Conservation (phyloP, 805 yeast species). For the Wickerhamiella parazyma region DNA sequence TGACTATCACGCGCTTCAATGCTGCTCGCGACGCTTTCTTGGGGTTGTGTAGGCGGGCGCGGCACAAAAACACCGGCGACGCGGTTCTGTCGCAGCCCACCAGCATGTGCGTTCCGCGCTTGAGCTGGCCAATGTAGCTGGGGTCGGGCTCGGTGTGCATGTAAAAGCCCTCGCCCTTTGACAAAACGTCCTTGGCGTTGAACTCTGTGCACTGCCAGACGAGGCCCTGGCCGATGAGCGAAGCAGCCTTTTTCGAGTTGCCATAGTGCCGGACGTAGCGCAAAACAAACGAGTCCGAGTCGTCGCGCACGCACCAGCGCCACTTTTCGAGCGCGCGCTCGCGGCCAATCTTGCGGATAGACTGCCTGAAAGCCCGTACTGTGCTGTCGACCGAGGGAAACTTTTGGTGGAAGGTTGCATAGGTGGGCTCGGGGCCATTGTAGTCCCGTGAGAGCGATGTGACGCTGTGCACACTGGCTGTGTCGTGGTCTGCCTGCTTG, state of each 20-base stretch:
- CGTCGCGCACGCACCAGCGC: conserved; percentile 3
- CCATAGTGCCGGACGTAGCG: conserved; percentile 2
- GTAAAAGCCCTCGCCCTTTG: conserved; percentile 57
- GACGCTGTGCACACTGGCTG: neutral
- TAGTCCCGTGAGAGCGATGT: neutral
- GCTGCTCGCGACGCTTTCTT: neutral
- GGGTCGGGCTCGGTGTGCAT: conserved; percentile 19
- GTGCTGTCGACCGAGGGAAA: neutral
- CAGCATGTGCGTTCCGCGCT: neutral
- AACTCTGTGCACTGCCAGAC: conserved; percentile 16
- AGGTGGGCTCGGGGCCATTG: neutral
- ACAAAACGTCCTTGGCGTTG: conserved; percentile 45
- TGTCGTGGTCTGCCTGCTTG: neutral
- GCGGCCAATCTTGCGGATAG: neutral
- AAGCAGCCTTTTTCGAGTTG: conserved; percentile 2
- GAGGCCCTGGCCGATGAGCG: neutral
- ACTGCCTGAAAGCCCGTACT: neutral
- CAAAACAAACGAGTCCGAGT: neutral
- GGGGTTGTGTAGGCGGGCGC: neutral
- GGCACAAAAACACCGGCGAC: neutral
- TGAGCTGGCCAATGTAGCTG: neutral
- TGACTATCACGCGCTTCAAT: neutral
- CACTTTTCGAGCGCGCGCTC: neutral
- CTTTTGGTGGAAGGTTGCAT: neutral
- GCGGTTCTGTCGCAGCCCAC: neutral